Percentiles rank a stretch among this genome's conserved stretches.
phyloP scores from a whole-genome alignment of 106 monocot genomes.

The Ottelia alismoides region DNA sequence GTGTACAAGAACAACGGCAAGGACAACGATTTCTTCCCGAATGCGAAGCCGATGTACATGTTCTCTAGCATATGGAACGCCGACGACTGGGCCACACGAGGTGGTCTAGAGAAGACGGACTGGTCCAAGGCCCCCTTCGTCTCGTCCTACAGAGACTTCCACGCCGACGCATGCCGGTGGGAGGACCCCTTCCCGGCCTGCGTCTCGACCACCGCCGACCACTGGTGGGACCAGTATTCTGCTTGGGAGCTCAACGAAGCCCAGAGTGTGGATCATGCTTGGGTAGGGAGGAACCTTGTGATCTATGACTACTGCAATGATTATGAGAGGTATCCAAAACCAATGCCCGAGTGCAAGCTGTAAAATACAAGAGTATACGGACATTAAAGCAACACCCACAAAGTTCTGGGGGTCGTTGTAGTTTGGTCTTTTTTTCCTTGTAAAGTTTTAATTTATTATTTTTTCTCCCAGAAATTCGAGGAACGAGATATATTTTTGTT shows the following conservation, averaged over 20 bases:
- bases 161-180: conserved; percentile 51
- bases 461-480: too few species aligned
- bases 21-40: conserved; percentile 76
- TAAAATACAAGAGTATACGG: too few species aligned
- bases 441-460: too few species aligned
- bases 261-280: conserved; percentile 44
- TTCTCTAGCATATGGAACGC: conserved; percentile 96
- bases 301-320: conserved; percentile 81
- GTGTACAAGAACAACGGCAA: conserved; percentile 60
- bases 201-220: conserved; percentile 37
- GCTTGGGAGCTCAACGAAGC: conserved; percentile 41
- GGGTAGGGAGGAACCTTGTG: conserved; percentile 68
- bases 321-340: conserved; percentile 37
- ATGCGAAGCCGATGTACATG: conserved; percentile 78
- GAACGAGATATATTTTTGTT: too few species aligned
- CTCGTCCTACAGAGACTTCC: conserved; percentile 74
- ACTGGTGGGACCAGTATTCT: conserved; percentile 78
- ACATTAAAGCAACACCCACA: too few species aligned
- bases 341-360: conserved; percentile 50
- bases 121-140: conserved; percentile 73
- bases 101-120: conserved; percentile 80
- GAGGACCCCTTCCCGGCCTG: conserved; percentile 52
- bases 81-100: too few species aligned
- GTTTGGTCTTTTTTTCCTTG: too few species aligned
- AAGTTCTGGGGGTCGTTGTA: too few species aligned